A percentile compares a stretch with the other conserved stretches of the same genome.
These are phyloP conservation scores for Vitis hybrid DNA, from an alignment of 177 flowering plant species.

Conservation along the genomic window DNA sequence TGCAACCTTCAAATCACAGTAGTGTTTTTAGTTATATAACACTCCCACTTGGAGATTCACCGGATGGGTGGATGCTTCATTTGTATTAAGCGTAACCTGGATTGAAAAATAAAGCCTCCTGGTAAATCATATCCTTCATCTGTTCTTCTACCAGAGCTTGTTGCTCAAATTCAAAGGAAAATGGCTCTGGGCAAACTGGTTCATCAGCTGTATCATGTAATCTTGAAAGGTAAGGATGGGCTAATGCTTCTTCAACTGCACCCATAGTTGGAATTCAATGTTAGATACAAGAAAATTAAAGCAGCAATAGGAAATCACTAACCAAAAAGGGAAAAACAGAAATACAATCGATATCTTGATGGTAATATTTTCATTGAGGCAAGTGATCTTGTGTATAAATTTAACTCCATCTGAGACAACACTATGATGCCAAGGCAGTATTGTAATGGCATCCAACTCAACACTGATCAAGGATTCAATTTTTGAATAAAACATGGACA, in stretches of 20 bases:
- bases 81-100: constrained; percentile 52
- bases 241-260: constrained; percentile 89
- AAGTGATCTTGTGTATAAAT: too few species aligned
- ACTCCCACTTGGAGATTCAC: background rate
- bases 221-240: constrained; percentile 87
- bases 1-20: too few species aligned
- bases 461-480: too few species aligned
- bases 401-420: too few species aligned
- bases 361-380: too few species aligned
- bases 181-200: constrained; percentile 72
- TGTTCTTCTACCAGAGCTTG: constrained; percentile 73
- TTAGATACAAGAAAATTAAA: constrained; percentile 2
- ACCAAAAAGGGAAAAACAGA: too few species aligned
- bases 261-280: constrained; percentile 13
- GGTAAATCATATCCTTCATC: constrained; percentile 87
- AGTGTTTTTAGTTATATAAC: too few species aligned
- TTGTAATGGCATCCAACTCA: too few species aligned
- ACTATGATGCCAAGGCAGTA: too few species aligned
- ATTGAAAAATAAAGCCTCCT: constrained; percentile 73
- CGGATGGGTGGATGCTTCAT: background rate
- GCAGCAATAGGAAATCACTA: too few species aligned
- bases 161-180: constrained; percentile 88
- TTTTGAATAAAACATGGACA: too few species aligned
- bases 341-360: too few species aligned
- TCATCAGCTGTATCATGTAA: constrained; percentile 88